Evolutionary conservation across 106 monocot species (phyloP).

Genomic region (Vanilla planifolia): DNA sequence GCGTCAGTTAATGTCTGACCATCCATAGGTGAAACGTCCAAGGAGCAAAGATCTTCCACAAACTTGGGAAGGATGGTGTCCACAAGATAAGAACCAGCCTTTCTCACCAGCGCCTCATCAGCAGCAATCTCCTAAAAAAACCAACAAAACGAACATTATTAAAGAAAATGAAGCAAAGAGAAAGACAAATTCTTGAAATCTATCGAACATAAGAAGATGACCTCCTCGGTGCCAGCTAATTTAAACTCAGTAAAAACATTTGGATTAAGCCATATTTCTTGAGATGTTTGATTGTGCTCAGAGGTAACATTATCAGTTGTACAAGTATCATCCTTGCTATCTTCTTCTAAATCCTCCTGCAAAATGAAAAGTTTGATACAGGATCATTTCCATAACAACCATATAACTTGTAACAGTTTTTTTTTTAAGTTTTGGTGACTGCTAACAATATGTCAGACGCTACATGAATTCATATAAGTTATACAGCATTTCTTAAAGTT

Average conservation of each 20-base stretch:
- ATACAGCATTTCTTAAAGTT: background rate
- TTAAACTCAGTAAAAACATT: constrained; percentile 98
- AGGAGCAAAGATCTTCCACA: constrained; percentile 81
- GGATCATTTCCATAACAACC: too few relatives aligned
- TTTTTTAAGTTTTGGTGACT: too few relatives aligned
- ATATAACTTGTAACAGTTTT: too few relatives aligned
- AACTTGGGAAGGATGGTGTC: constrained; percentile 84
- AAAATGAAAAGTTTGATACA: constrained; percentile 8
- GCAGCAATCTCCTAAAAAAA: constrained; percentile 67
- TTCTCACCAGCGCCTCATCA: constrained; percentile 77
- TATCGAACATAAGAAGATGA: constrained; percentile 13
- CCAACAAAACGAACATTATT: background rate
- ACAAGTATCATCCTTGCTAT: constrained; percentile 1
- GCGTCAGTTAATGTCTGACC: constrained; percentile 92
- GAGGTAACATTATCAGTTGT: constrained; percentile 11
- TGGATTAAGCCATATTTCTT: constrained; percentile 76
- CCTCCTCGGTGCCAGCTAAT: constrained; percentile 70
- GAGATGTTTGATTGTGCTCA: constrained; percentile 8
- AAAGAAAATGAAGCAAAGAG: background rate
- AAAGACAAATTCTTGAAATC: background rate
- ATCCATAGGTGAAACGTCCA: constrained; percentile 98
- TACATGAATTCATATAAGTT: background rate
- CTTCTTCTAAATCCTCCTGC: constrained; percentile 28
- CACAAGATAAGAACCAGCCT: constrained; percentile 69
- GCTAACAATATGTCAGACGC: too few relatives aligned